These are phyloP conservation scores for Geotrichum europaeum DNA, from an alignment of 1,139 yeast species.

Conservation along the genomic window DNA sequence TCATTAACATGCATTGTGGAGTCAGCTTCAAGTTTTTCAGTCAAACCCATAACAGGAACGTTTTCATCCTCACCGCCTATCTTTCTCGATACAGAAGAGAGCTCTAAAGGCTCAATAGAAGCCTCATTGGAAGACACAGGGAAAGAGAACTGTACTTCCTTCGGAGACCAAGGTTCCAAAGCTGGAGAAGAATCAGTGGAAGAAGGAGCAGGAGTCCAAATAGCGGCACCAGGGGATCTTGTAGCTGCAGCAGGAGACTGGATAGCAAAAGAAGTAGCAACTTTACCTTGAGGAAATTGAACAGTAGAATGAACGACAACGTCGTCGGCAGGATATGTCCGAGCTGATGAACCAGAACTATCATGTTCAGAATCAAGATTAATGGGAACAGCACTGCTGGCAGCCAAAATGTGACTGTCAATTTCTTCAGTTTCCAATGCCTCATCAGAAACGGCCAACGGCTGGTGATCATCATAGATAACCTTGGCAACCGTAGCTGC, in stretches of 20 bases:
- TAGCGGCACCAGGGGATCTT: constrained; percentile 11
- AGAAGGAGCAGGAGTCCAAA: constrained; percentile 12
- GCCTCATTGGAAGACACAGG: not conserved
- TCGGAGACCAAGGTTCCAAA: not conserved
- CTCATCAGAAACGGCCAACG: not conserved
- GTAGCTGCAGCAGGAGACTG: not conserved
- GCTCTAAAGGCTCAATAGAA: not conserved
- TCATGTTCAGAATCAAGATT: not conserved
- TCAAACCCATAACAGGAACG: not conserved
- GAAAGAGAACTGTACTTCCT: not conserved
- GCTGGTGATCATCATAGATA: not conserved
- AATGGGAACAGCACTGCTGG: not conserved
- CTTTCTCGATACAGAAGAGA: not conserved
- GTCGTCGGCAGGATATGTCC: not conserved
- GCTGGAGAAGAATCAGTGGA: constrained; percentile 4
- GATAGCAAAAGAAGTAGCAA: not conserved
- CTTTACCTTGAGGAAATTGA: not conserved
- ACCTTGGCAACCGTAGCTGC: not conserved
- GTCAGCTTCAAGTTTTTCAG: not conserved
- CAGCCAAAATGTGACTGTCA: not conserved
- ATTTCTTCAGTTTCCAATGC: not conserved
- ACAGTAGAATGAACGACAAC: not conserved
- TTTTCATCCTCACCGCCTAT: not conserved
- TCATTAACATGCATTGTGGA: not conserved
- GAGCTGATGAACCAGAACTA: not conserved